A percentile compares a stretch with the other conserved stretches of the same genome.
phyloP scores from a whole-genome alignment of 495 filamentous ascomycete genomes.

The Achaetomiella virescens region DNA sequence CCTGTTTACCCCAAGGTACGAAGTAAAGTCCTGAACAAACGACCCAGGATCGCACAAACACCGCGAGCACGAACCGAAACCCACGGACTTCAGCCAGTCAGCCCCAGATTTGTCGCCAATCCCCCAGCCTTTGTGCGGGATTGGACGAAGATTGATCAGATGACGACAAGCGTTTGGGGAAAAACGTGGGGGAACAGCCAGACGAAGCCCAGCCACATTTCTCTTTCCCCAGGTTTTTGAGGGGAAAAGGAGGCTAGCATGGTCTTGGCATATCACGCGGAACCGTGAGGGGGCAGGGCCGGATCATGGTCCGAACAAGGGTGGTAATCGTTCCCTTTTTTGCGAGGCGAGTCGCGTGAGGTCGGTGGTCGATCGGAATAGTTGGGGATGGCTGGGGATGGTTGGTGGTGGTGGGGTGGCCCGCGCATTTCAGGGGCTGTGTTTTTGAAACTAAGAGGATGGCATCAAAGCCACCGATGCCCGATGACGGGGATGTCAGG shows the following conservation, averaged over 20 bases:
- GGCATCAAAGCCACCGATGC: too few relatives aligned
- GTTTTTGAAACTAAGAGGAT: too few relatives aligned
- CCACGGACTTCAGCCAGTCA: not conserved
- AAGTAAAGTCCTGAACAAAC: too few relatives aligned
- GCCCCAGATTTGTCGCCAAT: not conserved
- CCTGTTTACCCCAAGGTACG: too few relatives aligned
- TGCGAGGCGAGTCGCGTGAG: not conserved
- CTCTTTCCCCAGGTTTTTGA: slow-evolving; percentile 6
- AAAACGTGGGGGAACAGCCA: not conserved
- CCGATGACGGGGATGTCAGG: too few relatives aligned
- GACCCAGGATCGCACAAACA: too few relatives aligned
- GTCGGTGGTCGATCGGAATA: not conserved
- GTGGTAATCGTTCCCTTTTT: not conserved
- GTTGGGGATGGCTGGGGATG: not conserved
- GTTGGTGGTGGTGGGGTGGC: not conserved
- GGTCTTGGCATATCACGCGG: slow-evolving; percentile 6
- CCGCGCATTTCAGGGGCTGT: too few relatives aligned
- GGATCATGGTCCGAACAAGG: not conserved
- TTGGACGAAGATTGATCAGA: slow-evolving; percentile 27
- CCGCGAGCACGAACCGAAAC: too few relatives aligned
- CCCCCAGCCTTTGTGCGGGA: slow-evolving; percentile 10
- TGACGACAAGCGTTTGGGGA: slow-evolving; percentile 17
- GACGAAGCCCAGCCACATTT: not conserved
- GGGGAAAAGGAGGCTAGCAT: slow-evolving; percentile 7
- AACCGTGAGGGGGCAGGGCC: not conserved